phyloP scores from a whole-genome alignment of 768 basidiomycete species.

The Russula olivacea region DNA sequence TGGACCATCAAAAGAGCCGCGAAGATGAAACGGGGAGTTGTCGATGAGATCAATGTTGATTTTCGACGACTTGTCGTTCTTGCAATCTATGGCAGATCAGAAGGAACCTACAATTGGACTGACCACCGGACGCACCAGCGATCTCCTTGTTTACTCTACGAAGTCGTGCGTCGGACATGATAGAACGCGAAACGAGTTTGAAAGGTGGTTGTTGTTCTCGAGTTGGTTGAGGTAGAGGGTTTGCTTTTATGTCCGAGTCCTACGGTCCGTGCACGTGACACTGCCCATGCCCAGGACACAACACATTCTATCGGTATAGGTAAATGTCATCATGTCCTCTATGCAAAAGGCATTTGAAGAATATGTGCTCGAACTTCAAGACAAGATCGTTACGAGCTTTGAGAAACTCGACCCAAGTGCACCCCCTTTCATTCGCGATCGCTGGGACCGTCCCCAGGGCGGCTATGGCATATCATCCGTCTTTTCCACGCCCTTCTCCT shows the following conservation, averaged over 20 bases:
- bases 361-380: conserved; percentile 73
- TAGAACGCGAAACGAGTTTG: background rate
- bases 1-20: conserved; percentile 87
- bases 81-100: conserved; percentile 56
- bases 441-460: conserved; percentile 62
- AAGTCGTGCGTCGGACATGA: conserved; percentile 62
- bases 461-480: conserved; percentile 85
- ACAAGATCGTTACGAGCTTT: conserved; percentile 67
- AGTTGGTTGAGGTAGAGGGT: conserved; percentile 15
- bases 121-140: conserved; percentile 45
- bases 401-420: conserved; percentile 73
- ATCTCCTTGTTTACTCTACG: conserved; percentile 95
- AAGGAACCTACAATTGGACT: background rate
- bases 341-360: conserved; percentile 78
- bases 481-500: conserved; percentile 46
- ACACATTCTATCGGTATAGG: background rate
- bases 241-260: background rate
- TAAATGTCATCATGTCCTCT: conserved; percentile 16
- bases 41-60: conserved; percentile 85
- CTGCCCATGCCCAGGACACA: background rate
- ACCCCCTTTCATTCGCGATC: conserved; percentile 72
- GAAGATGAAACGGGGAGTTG: conserved; percentile 86
- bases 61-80: conserved; percentile 87
- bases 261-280: conserved; percentile 2
- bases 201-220: background rate